Base-by-base conservation (phyloP, 2,329 filamentous ascomycete species). In the Claviceps capensis region DNA sequence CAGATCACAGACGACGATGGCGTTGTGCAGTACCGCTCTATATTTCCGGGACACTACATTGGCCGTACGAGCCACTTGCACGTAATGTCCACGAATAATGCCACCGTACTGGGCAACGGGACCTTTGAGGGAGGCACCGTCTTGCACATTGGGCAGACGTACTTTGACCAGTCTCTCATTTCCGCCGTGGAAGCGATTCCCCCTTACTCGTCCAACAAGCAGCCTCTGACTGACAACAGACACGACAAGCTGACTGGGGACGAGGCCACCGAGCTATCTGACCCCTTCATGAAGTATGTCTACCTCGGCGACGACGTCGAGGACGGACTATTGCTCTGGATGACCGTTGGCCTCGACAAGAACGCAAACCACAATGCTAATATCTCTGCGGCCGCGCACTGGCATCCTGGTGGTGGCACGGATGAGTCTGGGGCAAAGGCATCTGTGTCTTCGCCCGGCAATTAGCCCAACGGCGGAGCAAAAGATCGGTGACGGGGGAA, bases 131-230 rank as follows among this genome's bases (percentile, higher is more conserved):
- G 71, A 53, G 53, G 69, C 73, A 70, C 66, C 36, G 71, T 76
- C 47, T 71, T 74, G 2, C 78, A 83, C 63, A 72, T 82, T 36
- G 79, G 80, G n/a, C 80, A 83, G 62, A 48, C 47, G 54, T 83
- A 78, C 69, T 78, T 81, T 61, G 77, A 81, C 63, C 73, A 79
- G 60, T 68, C 70, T 55, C 50, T 58, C 30, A 50, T 53, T 44
- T 70, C 81, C 37, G 71, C 78, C 19, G 76, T 82, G 49, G 73
- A 78, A 54, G 59, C 59, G 26, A 65, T 64, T 0, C 56, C 62
- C 1, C 77, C 78, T 0, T 76, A 76, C 61, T 61, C 52, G 11
- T 60, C 56, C 49, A 76, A 76, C 63, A 67, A 63, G 4, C 67
- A 74, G 59, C 55, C 58, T 0, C 17, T 72, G 13, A 79, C 72